Percentiles rank a stretch among this genome's conserved stretches.
Conservation (phyloP, 2,329 filamentous ascomycete species). For the Ceratocystis huliohia region DNA sequence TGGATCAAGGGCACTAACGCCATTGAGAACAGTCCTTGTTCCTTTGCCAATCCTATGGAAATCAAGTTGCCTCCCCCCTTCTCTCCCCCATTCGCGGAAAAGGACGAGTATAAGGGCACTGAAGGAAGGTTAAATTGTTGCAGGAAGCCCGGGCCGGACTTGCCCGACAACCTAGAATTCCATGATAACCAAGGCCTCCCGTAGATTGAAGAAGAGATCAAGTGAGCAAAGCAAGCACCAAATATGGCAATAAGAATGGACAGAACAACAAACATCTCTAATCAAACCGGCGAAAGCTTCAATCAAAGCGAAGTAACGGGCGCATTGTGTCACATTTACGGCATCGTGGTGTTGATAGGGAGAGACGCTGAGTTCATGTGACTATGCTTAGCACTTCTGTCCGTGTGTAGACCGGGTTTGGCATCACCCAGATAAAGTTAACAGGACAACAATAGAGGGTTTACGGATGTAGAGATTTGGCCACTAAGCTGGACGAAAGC, state of each 20-base stretch:
- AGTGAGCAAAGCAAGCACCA: background rate
- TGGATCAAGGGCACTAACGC: no score
- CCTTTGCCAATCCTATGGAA: background rate
- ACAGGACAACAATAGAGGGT: background rate
- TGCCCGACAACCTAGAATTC: background rate
- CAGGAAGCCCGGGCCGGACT: conserved; percentile 1
- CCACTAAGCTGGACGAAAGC: no score
- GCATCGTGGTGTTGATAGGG: no score
- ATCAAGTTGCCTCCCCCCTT: background rate
- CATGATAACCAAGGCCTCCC: background rate
- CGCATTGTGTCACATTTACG: no score
- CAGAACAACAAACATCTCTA: background rate
- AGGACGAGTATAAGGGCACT: no score
- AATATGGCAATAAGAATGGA: background rate
- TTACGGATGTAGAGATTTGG: background rate
- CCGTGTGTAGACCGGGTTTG: background rate
- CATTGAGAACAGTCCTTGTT: background rate
- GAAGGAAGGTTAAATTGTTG: background rate
- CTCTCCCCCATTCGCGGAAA: background rate
- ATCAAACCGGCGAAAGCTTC: background rate
- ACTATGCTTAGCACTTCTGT: background rate
- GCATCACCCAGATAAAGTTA: background rate
- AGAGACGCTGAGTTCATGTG: no score
- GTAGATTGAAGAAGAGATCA: background rate
- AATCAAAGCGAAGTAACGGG: background rate